Base-by-base conservation (phyloP, 1,139 yeast species). In the Trichomonascaceae sp. region DNA sequence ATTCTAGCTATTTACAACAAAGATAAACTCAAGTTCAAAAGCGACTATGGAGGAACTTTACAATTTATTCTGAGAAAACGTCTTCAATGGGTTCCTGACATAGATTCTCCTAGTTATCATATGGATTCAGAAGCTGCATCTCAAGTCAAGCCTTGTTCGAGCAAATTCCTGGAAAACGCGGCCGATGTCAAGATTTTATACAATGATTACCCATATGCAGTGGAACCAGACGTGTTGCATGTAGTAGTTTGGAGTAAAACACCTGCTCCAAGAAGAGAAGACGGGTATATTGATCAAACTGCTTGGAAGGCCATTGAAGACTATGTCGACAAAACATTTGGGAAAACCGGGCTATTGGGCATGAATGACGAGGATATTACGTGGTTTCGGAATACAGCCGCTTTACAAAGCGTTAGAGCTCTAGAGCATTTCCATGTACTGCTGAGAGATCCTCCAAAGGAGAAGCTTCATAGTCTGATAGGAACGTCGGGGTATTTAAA, bases 141-240 rank as follows among this genome's bases (percentile, higher is more conserved):
- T 12, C 43, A 46, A 9, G 53, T 62, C 47, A 3, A 54, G 53
- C 38, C 47, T 55, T n/a, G n/a, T n/a, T 22, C 27, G 27, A 8
- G 27, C 2, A 50, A 45, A 30, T 64, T 67, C 47, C 61, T 72
- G 39, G 66, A 58, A 5, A 56, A 61, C 41, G 51, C 57, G 10
- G 30, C 55, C 1, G 77, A 74, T 54, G 58, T 71, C 48, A 70
- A 66, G 55, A 68, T 74, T 22, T 59, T 73, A 19, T 57, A 52
- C 43, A 74, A 74, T 55, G 76, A 73, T 55, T 74, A 71, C 56
- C 75, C 77, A 2, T 74, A 74, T 55, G 73, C 70, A 17, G 62
- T 74, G 36, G 74, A 67, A 44, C 58, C 60, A 2, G 70, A 70
- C 2, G 66, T 74, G 24, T 58, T 60, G 3, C 78, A 74, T 58